Evolutionary conservation across 2,329 filamentous ascomycete genomes (phyloP).

Genomic region (Cladosporium colombiae): DNA sequence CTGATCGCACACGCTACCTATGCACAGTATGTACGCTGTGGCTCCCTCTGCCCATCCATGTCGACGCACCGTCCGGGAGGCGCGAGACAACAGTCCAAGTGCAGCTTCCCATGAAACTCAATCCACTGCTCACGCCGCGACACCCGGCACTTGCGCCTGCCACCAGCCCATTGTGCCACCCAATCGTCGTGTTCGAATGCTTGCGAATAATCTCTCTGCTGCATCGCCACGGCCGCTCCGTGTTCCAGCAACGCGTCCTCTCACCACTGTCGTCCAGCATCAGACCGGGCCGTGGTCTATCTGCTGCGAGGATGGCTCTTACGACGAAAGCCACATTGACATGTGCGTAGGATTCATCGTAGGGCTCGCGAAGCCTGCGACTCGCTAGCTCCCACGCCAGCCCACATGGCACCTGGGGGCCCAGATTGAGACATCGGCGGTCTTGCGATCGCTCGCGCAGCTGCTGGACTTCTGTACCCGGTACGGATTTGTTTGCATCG

Average conservation of each 20-base stretch:
- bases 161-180: slow-evolving; percentile 13
- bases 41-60: neutral
- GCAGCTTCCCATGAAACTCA: slow-evolving; percentile 3
- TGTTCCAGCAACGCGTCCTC: slow-evolving; percentile 9
- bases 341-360: neutral
- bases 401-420: slow-evolving; percentile 13
- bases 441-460: slow-evolving; percentile 14
- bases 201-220: neutral
- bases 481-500: slow-evolving; percentile 4
- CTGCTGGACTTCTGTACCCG: slow-evolving; percentile 3
- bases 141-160: slow-evolving; percentile 16
- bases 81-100: neutral
- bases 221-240: slow-evolving; percentile 8
- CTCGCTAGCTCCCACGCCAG: slow-evolving; percentile 11
- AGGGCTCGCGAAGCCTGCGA: slow-evolving; percentile 3
- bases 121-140: slow-evolving; percentile 4
- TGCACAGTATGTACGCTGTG: neutral
- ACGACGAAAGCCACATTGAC: neutral
- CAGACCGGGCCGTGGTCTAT: slow-evolving; percentile 9
- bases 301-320: slow-evolving; percentile 5
- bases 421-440: neutral
- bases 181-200: neutral
- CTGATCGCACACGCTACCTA: slow-evolving; percentile 4
- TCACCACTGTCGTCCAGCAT: slow-evolving; percentile 4
- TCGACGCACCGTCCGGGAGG: neutral